Percentiles rank a stretch among this genome's conserved stretches.
Conservation (phyloP, 371 early-diverging fungal genomes). For the Coemansia sp. region DNA sequence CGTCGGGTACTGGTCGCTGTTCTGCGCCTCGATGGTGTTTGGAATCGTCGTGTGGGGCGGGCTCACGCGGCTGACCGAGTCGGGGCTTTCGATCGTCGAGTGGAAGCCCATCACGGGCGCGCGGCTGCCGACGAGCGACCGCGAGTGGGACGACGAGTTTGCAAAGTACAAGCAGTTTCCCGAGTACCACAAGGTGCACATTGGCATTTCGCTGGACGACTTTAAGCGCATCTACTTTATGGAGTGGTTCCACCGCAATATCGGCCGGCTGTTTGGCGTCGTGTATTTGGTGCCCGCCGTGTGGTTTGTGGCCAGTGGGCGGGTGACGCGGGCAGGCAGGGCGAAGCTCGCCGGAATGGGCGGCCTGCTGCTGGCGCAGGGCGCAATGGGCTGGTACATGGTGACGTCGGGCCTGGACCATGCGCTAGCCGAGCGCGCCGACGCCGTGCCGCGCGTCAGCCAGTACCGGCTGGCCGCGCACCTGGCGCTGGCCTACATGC, state of each 20-base stretch:
- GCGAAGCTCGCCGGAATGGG: conserved; percentile 74
- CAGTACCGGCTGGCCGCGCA: conserved; percentile 94
- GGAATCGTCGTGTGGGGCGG: conserved; percentile 95
- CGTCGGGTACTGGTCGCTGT: conserved; percentile 94
- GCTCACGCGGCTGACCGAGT: conserved; percentile 93
- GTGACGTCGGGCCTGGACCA: conserved; percentile 87
- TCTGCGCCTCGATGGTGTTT: conserved; percentile 84
- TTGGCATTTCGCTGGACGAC: conserved; percentile 83
- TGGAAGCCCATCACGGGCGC: conserved; percentile 95
- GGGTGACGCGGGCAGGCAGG: conserved; percentile 68
- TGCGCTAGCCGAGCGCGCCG: conserved; percentile 73
- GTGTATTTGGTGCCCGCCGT: conserved; percentile 82
- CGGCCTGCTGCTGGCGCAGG: conserved; percentile 84
- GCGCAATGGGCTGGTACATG: conserved; percentile 98
- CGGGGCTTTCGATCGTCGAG: conserved; percentile 93
- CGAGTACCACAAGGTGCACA: conserved; percentile 92
- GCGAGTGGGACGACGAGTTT: conserved; percentile 92
- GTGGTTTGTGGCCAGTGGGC: conserved; percentile 79
- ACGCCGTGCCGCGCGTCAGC: conserved; percentile 87
- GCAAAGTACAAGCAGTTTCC: conserved; percentile 96
- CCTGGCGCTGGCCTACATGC: conserved; percentile 83
- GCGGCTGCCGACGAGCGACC: conserved; percentile 82
- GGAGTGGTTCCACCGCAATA: conserved; percentile 96
- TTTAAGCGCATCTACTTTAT: conserved; percentile 96
- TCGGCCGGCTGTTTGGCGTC: conserved; percentile 90